These are phyloP conservation scores for Plasmodium gonderi DNA, from an alignment of 169 alveolate genomes.

Conservation along the genomic window DNA sequence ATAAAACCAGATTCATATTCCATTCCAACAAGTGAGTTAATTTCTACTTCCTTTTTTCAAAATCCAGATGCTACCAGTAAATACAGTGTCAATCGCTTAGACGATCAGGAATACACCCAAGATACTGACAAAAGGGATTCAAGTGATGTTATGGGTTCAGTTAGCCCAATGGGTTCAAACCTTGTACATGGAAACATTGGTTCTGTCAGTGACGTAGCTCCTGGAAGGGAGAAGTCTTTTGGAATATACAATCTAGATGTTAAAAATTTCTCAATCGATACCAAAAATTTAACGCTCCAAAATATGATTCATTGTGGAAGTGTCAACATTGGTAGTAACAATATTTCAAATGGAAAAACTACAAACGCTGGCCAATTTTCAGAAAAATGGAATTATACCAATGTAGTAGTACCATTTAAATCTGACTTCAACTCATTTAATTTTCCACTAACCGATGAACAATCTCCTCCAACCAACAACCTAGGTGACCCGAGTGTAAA, in stretches of 20 bases:
- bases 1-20: neutral
- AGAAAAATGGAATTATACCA: slow-evolving; percentile 25
- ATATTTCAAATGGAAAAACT: neutral
- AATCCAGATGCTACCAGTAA: neutral
- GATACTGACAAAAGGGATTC: neutral
- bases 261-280: neutral
- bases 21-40: neutral
- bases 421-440: slow-evolving; percentile 2
- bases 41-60: neutral
- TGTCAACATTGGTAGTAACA: neutral
- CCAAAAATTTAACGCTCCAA: neutral
- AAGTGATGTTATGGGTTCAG: neutral
- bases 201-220: neutral
- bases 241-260: neutral
- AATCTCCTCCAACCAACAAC: neutral
- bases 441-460: neutral
- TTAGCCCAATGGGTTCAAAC: neutral
- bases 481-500: neutral
- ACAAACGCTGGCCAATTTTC: neutral
- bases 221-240: neutral
- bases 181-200: neutral
- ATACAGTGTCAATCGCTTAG: neutral
- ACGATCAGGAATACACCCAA: neutral
- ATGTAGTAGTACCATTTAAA: slow-evolving; percentile 21
- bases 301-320: neutral